Conservation (phyloP, 1,139 yeast species). For the Geotrichum citri-aurantii region DNA sequence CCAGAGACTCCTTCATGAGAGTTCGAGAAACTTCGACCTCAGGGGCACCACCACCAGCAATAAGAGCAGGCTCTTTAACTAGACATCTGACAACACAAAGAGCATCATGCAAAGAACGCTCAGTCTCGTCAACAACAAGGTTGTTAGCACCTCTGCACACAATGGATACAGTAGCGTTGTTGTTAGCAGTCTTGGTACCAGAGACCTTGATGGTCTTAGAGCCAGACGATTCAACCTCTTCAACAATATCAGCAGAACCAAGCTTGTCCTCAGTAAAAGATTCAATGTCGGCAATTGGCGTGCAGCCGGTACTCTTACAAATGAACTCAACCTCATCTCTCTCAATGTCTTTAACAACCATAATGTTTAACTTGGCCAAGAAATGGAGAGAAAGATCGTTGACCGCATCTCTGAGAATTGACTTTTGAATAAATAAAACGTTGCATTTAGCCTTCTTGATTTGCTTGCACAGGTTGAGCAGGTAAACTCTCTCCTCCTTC, state of each 20-base stretch:
- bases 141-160: slow-evolving; percentile 93
- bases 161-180: slow-evolving; percentile 74
- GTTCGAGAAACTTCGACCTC: slow-evolving; percentile 90
- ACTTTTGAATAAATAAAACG: slow-evolving; percentile 86
- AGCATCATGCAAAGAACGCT: slow-evolving; percentile 95
- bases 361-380: slow-evolving; percentile 80
- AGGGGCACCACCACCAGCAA: slow-evolving; percentile 99
- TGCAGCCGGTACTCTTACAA: slow-evolving; percentile 86
- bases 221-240: slow-evolving; percentile 88
- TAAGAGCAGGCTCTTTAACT: slow-evolving; percentile 87
- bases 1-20: slow-evolving; percentile 68
- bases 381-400: slow-evolving; percentile 94
- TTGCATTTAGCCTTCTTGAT: slow-evolving; percentile 96
- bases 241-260: slow-evolving; percentile 87
- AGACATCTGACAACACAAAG: slow-evolving; percentile 93
- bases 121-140: slow-evolving; percentile 88
- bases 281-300: slow-evolving; percentile 93
- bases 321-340: slow-evolving; percentile 95
- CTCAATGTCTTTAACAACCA: slow-evolving; percentile 94
- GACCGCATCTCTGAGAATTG: slow-evolving; percentile 94
- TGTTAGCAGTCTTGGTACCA: slow-evolving; percentile 62
- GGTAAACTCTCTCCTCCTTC: slow-evolving; percentile 94
- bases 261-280: slow-evolving; percentile 87
- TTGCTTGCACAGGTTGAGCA: slow-evolving; percentile 89
- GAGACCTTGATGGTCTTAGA: slow-evolving; percentile 86